Conservation (phyloP, 441 rosid genomes). For the Viola pubescens region DNA sequence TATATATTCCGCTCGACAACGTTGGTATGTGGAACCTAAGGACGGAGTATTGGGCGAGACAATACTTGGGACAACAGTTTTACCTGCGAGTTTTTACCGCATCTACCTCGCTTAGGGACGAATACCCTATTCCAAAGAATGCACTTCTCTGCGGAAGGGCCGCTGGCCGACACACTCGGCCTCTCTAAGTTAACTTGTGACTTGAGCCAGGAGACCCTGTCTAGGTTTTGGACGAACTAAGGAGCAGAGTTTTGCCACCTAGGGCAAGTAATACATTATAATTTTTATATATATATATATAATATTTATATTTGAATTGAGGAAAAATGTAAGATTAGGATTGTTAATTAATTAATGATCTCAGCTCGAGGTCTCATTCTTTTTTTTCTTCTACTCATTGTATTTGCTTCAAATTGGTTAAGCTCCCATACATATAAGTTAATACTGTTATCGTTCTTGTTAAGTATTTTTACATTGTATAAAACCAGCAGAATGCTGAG, state of each 20-base stretch:
- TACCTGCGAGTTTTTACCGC: conserved; percentile 69
- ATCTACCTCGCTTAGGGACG: conserved; percentile 76
- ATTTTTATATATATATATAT: no score
- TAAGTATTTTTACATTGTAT: not conserved
- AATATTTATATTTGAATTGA: no score
- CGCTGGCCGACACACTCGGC: conserved; percentile 63
- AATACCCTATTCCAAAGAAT: conserved; percentile 83
- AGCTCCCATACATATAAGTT: conserved; percentile 1
- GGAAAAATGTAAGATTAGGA: conserved; percentile 5
- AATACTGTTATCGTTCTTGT: not conserved
- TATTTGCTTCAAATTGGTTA: conserved; percentile 13
- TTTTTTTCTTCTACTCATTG: conserved; percentile 27
- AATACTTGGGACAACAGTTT: conserved; percentile 88
- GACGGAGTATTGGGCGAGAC: conserved; percentile 82
- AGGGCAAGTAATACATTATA: no score
- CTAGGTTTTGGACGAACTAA: conserved; percentile 8
- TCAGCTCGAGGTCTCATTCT: conserved; percentile 67
- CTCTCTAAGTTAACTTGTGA: conserved; percentile 30
- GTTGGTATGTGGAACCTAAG: conserved; percentile 98
- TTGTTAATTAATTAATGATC: conserved; percentile 20
- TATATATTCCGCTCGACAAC: conserved; percentile 78
- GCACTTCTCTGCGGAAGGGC: conserved; percentile 82
- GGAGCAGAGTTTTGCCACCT: conserved; percentile 13
- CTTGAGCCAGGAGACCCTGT: not conserved
- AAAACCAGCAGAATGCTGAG: conserved; percentile 16